These are phyloP conservation scores for Dentiscutata heterogama DNA, from an alignment of 371 early-diverging fungal genomes.

Conservation along the genomic window DNA sequence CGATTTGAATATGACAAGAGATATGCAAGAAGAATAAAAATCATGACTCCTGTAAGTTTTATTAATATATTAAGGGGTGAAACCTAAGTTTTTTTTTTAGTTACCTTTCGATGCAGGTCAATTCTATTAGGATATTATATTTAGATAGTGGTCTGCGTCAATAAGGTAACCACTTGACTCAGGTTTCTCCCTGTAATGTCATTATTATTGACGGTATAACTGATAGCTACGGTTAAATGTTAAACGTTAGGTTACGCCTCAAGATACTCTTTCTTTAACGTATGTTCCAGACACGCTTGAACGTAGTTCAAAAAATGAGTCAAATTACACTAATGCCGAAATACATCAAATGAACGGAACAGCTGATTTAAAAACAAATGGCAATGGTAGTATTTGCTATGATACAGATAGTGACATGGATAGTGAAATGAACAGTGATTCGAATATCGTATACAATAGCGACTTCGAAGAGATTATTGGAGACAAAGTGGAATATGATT, in stretches of 20 bases:
- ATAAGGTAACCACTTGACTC: too few species aligned
- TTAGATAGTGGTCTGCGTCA: too few species aligned
- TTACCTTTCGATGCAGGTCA: too few species aligned
- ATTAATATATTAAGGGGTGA: not conserved
- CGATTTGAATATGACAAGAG: conserved; percentile 52
- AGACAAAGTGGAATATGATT: conserved; percentile 44
- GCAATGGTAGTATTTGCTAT: not conserved
- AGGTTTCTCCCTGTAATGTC: too few species aligned
- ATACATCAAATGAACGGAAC: not conserved
- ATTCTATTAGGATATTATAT: too few species aligned
- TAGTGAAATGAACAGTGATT: not conserved
- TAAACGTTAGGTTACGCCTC: not conserved
- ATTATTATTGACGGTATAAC: too few species aligned
- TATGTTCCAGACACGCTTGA: not conserved
- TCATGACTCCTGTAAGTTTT: conserved; percentile 50
- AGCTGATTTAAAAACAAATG: not conserved
- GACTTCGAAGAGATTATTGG: conserved; percentile 42
- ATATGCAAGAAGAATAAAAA: conserved; percentile 50
- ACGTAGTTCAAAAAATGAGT: not conserved
- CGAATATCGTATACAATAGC: not conserved
- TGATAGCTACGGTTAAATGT: too few species aligned
- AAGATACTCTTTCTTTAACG: not conserved
- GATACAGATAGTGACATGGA: not conserved
- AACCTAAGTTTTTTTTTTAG: too few species aligned
- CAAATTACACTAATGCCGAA: not conserved